Evolutionary conservation across 768 basidiomycete genomes (phyloP).

Genomic region (Lentinula boryana): DNA sequence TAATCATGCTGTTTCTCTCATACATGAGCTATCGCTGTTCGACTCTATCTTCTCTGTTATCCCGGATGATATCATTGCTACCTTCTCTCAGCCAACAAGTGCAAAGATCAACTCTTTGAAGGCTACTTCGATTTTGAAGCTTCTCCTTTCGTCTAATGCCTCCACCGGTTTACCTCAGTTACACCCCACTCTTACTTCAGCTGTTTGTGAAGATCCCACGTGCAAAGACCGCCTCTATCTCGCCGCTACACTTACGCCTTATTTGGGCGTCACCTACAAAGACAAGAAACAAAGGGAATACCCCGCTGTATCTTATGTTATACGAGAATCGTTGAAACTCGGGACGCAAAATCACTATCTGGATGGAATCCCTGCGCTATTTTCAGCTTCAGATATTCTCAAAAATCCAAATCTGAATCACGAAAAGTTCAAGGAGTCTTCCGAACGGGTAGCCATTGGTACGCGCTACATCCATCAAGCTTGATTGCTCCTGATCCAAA

Average conservation of each 20-base stretch:
- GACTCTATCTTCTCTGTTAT: constrained; percentile 54
- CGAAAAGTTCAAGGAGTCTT: constrained; percentile 28
- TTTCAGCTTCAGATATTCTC: constrained; percentile 45
- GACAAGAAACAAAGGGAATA: constrained; percentile 61
- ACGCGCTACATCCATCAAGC: constrained; percentile 12
- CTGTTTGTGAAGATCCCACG: constrained; percentile 29
- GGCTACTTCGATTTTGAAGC: constrained; percentile 53
- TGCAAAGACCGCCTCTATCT: constrained; percentile 66
- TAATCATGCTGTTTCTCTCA: constrained; percentile 65
- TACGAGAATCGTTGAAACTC: constrained; percentile 82
- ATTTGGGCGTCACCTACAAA: constrained; percentile 46
- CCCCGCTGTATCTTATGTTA: constrained; percentile 58
- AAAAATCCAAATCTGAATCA: constrained; percentile 26
- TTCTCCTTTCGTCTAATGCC: constrained; percentile 30
- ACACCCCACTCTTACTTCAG: constrained; percentile 41
- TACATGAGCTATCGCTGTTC: constrained; percentile 69
- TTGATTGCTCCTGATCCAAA: not conserved
- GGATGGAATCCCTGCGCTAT: constrained; percentile 69
- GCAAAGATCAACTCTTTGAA: constrained; percentile 39
- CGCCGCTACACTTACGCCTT: constrained; percentile 73
- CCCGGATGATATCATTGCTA: constrained; percentile 33
- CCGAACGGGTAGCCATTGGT: constrained; percentile 60
- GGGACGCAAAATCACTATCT: constrained; percentile 72
- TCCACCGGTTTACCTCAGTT: constrained; percentile 30
- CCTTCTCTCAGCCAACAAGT: constrained; percentile 38